A percentile compares a stretch with the other conserved stretches of the same genome.
Evolutionary conservation across 2,329 filamentous ascomycete species (phyloP).

Genomic region (Ascocoryne sarcoides): DNA sequence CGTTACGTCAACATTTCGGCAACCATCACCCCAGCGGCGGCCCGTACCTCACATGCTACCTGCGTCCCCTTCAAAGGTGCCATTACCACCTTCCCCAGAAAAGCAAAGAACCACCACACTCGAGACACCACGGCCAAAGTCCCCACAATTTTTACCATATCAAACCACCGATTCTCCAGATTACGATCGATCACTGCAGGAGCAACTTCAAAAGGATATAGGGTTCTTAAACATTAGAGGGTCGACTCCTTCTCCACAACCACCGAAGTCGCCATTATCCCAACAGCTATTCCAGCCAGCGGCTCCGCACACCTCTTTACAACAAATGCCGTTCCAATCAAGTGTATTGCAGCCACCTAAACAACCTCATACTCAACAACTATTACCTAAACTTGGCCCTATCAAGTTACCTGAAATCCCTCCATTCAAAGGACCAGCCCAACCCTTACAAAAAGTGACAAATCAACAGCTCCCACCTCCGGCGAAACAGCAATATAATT

Average conservation of each 20-base stretch:
- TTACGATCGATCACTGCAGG: constrained; percentile 51
- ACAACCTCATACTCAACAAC: constrained; percentile 25
- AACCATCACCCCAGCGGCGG: constrained; percentile 52
- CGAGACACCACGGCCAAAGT: constrained; percentile 41
- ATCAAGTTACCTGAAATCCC: constrained; percentile 31
- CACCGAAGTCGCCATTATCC: constrained; percentile 14
- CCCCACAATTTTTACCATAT: constrained; percentile 32
- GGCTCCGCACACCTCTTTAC: no score
- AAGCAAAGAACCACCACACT: constrained; percentile 33
- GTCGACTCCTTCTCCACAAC: constrained; percentile 20
- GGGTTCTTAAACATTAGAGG: constrained; percentile 43
- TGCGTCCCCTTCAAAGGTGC: constrained; percentile 48
- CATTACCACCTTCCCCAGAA: constrained; percentile 50
- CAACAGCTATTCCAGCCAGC: constrained; percentile 8
- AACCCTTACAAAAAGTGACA: constrained; percentile 24
- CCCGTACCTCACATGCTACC: constrained; percentile 33
- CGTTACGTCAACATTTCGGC: constrained; percentile 41
- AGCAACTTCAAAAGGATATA: constrained; percentile 57
- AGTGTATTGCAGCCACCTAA: constrained; percentile 1
- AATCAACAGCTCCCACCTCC: constrained; percentile 22
- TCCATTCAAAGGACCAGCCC: constrained; percentile 26
- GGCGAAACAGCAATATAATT: constrained; percentile 22
- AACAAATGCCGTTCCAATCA: constrained; percentile 18
- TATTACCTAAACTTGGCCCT: constrained; percentile 28
- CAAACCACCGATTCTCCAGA: constrained; percentile 45